Evolutionary conservation across 1,139 yeast genomes (phyloP).

Genomic region (Debaryomycetaceae sp.): DNA sequence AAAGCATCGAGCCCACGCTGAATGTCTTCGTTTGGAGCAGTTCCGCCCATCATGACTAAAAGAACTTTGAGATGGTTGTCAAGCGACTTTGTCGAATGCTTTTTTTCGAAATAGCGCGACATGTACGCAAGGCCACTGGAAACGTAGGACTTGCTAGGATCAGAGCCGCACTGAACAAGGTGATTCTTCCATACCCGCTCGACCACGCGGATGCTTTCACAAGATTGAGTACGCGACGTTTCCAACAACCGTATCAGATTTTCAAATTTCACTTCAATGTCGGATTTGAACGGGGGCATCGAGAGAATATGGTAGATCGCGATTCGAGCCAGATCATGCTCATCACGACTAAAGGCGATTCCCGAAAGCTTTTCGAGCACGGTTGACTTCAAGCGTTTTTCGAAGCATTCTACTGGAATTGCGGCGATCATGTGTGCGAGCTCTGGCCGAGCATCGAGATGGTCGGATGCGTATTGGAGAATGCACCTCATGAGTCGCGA

Average conservation of each 20-base stretch:
- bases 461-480: constrained; percentile 9
- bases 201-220: background rate
- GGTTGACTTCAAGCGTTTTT: constrained; percentile 26
- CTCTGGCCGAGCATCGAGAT: background rate
- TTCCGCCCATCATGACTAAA: no score
- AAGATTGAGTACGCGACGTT: background rate
- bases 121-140: no score
- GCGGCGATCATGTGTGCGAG: constrained; percentile 6
- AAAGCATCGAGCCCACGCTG: no score
- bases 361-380: constrained; percentile 23
- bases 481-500: constrained; percentile 15
- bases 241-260: no score
- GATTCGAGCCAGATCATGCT: constrained; percentile 5
- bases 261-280: constrained; percentile 32
- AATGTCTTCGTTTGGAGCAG: no score
- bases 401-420: constrained; percentile 43
- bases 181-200: background rate
- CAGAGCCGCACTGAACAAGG: no score
- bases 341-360: constrained; percentile 4
- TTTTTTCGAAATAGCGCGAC: no score
- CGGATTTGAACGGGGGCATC: constrained; percentile 42
- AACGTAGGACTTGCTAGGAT: no score
- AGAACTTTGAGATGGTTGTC: no score
- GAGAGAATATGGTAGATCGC: constrained; percentile 25
- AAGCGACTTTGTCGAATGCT: no score